A percentile compares a stretch with the other conserved stretches of the same genome.
These are phyloP conservation scores for Pleodorina starrii DNA, from an alignment of 139 green algal genomes.

Conservation along the genomic window DNA sequence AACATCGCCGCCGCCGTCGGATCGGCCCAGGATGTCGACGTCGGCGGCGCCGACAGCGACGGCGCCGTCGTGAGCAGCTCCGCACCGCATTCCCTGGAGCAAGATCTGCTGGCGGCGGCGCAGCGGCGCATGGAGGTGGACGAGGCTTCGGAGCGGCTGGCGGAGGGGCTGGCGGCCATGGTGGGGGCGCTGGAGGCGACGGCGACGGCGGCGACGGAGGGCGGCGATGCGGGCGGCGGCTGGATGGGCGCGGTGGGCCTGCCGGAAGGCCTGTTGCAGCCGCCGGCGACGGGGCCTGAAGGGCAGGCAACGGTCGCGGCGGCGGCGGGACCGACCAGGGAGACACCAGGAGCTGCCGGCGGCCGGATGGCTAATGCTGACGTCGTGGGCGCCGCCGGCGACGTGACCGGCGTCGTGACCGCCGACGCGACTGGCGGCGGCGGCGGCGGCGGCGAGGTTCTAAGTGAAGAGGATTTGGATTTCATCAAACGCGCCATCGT, in stretches of 20 bases:
- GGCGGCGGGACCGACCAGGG: neutral
- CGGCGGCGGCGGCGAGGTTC: neutral
- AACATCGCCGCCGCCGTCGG: neutral
- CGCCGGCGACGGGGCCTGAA: no score
- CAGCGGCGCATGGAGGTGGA: conserved; percentile 30
- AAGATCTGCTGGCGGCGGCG: neutral
- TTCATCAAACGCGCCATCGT: neutral
- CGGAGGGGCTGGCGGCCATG: neutral
- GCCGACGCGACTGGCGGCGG: neutral
- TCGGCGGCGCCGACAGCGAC: neutral
- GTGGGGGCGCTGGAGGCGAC: neutral
- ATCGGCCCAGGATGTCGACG: neutral
- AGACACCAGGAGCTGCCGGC: neutral
- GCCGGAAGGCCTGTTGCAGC: neutral
- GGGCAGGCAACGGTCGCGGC: neutral
- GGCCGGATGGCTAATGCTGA: neutral
- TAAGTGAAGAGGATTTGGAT: neutral
- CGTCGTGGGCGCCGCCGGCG: neutral
- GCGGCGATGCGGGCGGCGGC: neutral
- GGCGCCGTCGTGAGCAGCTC: neutral
- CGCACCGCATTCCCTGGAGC: neutral
- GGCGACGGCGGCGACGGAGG: neutral
- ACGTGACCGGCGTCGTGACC: neutral
- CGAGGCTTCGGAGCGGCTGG: conserved; percentile 26
- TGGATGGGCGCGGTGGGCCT: neutral